A percentile compares a stretch with the other conserved stretches of the same genome.
Conservation (phyloP, 768 basidiomycete genomes). For the Auriscalpium vulgare region DNA sequence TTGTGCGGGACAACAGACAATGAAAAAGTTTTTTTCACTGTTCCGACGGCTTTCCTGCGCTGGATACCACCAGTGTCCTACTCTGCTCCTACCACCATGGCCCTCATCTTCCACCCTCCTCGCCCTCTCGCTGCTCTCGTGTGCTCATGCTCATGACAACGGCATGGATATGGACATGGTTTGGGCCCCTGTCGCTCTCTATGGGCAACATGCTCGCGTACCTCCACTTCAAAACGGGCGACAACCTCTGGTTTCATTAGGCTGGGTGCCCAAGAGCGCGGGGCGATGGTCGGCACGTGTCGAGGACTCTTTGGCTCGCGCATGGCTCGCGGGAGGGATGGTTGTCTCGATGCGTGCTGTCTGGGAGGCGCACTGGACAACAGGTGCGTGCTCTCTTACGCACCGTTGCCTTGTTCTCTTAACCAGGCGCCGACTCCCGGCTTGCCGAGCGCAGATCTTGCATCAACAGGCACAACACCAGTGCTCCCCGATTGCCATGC, state of each 20-base stretch:
- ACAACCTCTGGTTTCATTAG: conserved; percentile 38
- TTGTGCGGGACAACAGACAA: neutral
- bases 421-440: neutral
- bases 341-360: conserved; percentile 48
- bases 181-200: conserved; percentile 5
- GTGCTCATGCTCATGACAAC: conserved; percentile 24
- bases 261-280: conserved; percentile 65
- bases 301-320: conserved; percentile 65
- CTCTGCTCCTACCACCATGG: no score
- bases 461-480: conserved; percentile 21
- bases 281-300: conserved; percentile 69
- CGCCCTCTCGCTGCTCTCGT: no score
- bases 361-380: conserved; percentile 51
- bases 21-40: neutral
- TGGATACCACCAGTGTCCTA: no score
- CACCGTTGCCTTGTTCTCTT: neutral
- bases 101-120: no score
- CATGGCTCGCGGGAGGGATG: conserved; percentile 71
- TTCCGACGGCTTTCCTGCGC: no score
- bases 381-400: conserved; percentile 32
- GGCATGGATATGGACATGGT: conserved; percentile 46
- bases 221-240: conserved; percentile 59
- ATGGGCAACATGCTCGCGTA: conserved; percentile 44
- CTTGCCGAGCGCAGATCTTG: conserved; percentile 24
- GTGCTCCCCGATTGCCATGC: neutral